Conservation (phyloP, 2,329 filamentous ascomycete species). For the Penicillium sp. region DNA sequence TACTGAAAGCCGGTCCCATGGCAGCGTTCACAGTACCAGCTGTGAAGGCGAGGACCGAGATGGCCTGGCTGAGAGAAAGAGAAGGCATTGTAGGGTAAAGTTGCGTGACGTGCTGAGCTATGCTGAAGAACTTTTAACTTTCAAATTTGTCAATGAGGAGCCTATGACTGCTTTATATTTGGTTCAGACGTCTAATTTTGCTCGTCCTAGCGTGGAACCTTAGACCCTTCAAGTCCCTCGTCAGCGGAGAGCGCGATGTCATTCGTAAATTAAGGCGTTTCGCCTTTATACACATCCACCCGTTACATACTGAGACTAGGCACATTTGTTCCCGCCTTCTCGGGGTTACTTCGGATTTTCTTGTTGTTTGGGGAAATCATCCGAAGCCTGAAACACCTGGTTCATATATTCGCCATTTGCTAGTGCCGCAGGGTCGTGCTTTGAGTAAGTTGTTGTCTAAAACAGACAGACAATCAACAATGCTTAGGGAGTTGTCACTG, state of each 20-base stretch:
- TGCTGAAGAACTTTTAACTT: not conserved
- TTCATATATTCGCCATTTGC: not conserved
- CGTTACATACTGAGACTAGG: not conserved
- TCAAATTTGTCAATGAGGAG: not conserved
- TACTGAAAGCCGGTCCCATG: constrained; percentile 43
- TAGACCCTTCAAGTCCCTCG: not conserved
- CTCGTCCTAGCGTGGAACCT: not conserved
- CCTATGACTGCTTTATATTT: not conserved
- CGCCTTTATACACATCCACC: not conserved
- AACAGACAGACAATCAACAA: too few species aligned
- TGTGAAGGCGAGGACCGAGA: constrained; percentile 12
- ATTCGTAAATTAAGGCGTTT: too few species aligned
- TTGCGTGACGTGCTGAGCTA: not conserved
- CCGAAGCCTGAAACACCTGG: not conserved
- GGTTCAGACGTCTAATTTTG: too few species aligned
- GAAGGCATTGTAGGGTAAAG: constrained; percentile 11
- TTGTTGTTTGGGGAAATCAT: not conserved
- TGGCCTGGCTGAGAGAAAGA: constrained; percentile 11
- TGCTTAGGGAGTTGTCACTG: too few species aligned
- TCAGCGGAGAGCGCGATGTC: too few species aligned
- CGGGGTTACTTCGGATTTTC: not conserved
- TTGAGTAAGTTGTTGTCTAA: not conserved
- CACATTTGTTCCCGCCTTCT: not conserved
- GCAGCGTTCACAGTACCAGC: constrained; percentile 16
- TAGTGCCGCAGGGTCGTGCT: not conserved